Base-by-base conservation (phyloP, 192 early-diverging fungal genomes). In the Coemansia sp. region DNA sequence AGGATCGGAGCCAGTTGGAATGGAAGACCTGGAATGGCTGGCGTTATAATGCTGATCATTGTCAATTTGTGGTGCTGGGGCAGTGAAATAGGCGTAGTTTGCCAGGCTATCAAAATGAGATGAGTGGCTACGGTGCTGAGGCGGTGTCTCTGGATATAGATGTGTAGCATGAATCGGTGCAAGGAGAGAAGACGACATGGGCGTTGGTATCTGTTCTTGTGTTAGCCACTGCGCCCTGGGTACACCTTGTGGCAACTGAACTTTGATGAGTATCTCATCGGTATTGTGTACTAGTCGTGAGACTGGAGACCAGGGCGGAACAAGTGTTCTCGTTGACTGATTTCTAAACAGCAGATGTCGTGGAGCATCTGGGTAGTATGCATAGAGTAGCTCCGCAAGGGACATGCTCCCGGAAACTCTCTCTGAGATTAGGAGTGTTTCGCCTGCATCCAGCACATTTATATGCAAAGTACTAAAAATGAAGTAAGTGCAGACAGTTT, bases 361-460 rank as follows among this genome's bases (percentile, higher is more conserved):
- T 5, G 79, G 79, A 4, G 74, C 74, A 57, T 53, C 32, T 31
- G 67, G 74, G 29, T 57, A 73, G 61, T 76, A 70, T 14, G 74
- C 46, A 31, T 59, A 64, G 10, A 81, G 11, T 22, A 81, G 67
- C 20, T 76, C 74, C 5, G 19, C 8, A 5, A 81, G 52, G 1
- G 74, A 39, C 74, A 81, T 81, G 4, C 30, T 39, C 1, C 56
- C 67, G 3, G 50, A 29, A 3, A 53, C 74, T 21, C 5, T 3
- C 42, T 67, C 67, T 6, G 59, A 19, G 51, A 81, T 61, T 61
- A 81, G 56, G 1, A 24, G 32, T 5, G 20, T 5, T 7, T 55
- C 30, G n/a, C 27, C 27, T 21, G 59, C 74, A 51, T 81, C 79
- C 50, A 64, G n/a, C 5, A 72, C 4, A 46, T 55, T 46, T 50